These are phyloP conservation scores for Malus hybrid DNA, from an alignment of 331 rosid species.

Conservation along the genomic window DNA sequence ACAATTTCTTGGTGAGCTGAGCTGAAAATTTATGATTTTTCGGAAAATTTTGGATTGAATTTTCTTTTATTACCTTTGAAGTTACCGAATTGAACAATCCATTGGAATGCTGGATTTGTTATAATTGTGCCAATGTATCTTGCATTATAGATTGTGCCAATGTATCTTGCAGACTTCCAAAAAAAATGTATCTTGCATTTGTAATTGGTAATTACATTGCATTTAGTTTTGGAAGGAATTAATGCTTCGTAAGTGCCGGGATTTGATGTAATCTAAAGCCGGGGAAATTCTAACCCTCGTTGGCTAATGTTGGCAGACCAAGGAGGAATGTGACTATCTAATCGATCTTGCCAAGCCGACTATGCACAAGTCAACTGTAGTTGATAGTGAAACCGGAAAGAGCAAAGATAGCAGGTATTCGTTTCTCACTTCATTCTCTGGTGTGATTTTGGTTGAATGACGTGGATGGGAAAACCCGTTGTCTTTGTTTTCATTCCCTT, in stretches of 20 bases:
- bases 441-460: slow-evolving; percentile 9
- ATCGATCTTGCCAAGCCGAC: slow-evolving; percentile 68
- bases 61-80: not conserved
- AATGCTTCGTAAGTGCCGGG: not conserved
- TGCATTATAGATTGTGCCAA: not conserved
- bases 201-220: not conserved
- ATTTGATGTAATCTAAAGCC: not conserved
- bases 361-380: slow-evolving; percentile 87
- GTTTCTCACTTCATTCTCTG: slow-evolving; percentile 2
- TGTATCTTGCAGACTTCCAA: no score
- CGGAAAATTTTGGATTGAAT: not conserved
- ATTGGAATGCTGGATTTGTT: not conserved
- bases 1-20: slow-evolving; percentile 75
- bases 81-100: not conserved
- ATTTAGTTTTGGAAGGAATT: not conserved
- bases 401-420: slow-evolving; percentile 94
- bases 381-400: slow-evolving; percentile 88
- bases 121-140: not conserved
- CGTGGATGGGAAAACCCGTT: slow-evolving; percentile 7
- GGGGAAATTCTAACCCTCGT: not conserved
- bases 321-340: slow-evolving; percentile 82
- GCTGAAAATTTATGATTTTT: not conserved
- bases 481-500: not conserved
- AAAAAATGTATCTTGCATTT: not conserved
- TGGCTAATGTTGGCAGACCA: slow-evolving; percentile 45